Evolutionary conservation across 179 eudicot genomes (phyloP).

Genomic region (Carnegiea gigantea): DNA sequence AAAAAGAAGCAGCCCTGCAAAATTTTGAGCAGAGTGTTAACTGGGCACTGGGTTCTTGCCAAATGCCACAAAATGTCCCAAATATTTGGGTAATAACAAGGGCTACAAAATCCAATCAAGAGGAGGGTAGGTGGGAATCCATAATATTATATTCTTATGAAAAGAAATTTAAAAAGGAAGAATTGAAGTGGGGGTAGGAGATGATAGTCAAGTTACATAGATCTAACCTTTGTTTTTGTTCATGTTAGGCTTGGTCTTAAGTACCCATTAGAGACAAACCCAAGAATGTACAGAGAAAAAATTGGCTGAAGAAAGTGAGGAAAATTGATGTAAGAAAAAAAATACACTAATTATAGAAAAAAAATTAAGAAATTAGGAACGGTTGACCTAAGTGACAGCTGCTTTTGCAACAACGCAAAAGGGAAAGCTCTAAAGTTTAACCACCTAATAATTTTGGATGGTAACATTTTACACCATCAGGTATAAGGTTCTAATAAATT

Average conservation of each 20-base stretch:
- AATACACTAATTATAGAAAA: too few species aligned
- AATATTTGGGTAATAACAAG: background rate
- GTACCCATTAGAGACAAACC: background rate
- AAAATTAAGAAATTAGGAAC: too few species aligned
- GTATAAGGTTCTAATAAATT: too few species aligned
- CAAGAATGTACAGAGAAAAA: background rate
- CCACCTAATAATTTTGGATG: too few species aligned
- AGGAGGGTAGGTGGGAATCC: background rate
- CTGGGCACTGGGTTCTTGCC: background rate
- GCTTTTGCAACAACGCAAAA: too few species aligned
- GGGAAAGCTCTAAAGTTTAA: too few species aligned
- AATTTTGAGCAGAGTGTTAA: background rate
- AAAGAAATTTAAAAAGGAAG: background rate
- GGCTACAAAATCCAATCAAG: background rate
- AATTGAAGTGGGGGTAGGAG: background rate
- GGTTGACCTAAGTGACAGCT: too few species aligned
- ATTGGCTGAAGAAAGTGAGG: too few species aligned
- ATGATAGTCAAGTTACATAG: background rate
- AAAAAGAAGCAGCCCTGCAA: background rate
- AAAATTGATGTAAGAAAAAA: too few species aligned
- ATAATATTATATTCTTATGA: background rate
- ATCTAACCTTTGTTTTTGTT: background rate
- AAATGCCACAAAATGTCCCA: background rate
- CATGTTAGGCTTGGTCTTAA: too few species aligned
- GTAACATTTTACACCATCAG: too few species aligned